These are phyloP conservation scores for Rhizopogon salebrosus DNA, from an alignment of 768 basidiomycete genomes.

Conservation along the genomic window DNA sequence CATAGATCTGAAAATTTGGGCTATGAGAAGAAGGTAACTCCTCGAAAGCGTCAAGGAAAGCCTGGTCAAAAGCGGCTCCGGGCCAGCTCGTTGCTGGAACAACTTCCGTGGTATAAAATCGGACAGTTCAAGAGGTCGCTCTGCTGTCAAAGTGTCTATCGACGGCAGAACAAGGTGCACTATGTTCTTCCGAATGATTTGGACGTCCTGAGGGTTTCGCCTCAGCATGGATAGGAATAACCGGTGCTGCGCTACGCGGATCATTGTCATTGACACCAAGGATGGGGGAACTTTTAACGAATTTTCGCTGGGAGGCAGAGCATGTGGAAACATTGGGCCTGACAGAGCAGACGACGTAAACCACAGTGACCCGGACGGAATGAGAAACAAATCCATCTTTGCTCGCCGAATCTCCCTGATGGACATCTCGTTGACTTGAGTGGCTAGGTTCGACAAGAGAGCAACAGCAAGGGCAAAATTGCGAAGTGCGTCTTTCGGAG, in stretches of 20 bases:
- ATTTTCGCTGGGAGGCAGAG: constrained; percentile 29
- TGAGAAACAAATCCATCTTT: constrained; percentile 62
- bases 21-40: constrained; percentile 63
- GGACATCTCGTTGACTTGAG: constrained; percentile 68
- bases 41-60: constrained; percentile 61
- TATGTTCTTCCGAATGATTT: constrained; percentile 61
- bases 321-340: constrained; percentile 59
- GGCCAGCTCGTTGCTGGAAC: not conserved
- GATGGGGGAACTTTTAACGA: constrained; percentile 36
- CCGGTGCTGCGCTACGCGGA: constrained; percentile 69
- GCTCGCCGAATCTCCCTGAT: constrained; percentile 67
- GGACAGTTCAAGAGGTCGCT: constrained; percentile 32
- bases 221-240: constrained; percentile 61
- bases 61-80: constrained; percentile 26
- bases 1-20: constrained; percentile 69
- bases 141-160: constrained; percentile 23
- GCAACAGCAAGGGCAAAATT: constrained; percentile 54
- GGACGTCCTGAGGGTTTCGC: constrained; percentile 63
- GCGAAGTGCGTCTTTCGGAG: constrained; percentile 37
- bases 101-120: constrained; percentile 43
- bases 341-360: constrained; percentile 50
- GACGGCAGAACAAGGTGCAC: constrained; percentile 55
- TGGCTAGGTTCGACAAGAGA: constrained; percentile 50
- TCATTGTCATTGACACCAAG: constrained; percentile 52
- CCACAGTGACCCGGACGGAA: constrained; percentile 71